Conservation (phyloP, 2,329 filamentous ascomycete genomes). For the Sphaerulina vaccinii region DNA sequence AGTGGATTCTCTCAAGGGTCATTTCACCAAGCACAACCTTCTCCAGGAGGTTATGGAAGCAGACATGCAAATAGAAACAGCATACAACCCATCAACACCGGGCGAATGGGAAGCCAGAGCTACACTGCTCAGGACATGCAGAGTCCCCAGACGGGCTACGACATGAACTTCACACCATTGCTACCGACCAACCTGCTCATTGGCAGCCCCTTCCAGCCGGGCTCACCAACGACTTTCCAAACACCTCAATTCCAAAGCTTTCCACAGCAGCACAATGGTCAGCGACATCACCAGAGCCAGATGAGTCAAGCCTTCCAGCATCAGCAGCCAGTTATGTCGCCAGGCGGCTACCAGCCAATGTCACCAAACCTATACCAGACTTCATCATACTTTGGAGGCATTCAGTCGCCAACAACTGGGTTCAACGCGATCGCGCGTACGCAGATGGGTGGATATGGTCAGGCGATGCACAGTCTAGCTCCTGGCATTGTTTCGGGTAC, state of each 20-base stretch:
- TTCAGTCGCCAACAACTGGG: conserved; percentile 81
- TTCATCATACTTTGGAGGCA: conserved; percentile 73
- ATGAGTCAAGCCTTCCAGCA: conserved; percentile 72
- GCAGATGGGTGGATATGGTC: conserved; percentile 40
- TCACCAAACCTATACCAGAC: conserved; percentile 81
- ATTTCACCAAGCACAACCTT: conserved; percentile 75
- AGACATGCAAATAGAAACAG: conserved; percentile 73
- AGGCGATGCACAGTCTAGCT: conserved; percentile 60
- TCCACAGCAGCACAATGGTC: conserved; percentile 59
- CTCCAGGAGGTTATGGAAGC: conserved; percentile 76
- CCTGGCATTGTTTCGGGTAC: conserved; percentile 84
- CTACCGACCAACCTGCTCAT: conserved; percentile 92
- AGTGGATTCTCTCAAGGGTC: conserved; percentile 92
- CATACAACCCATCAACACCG: conserved; percentile 90
- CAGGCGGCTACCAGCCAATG: no score
- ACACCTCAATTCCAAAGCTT: conserved; percentile 92
- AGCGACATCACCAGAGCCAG: conserved; percentile 44
- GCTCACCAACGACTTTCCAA: conserved; percentile 83
- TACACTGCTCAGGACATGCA: conserved; percentile 64
- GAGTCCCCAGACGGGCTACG: conserved; percentile 83
- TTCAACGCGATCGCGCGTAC: conserved; percentile 61
- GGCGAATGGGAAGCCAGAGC: conserved; percentile 49
- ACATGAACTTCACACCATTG: conserved; percentile 98
- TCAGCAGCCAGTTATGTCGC: conserved; percentile 58
- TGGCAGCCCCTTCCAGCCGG: conserved; percentile 94